Evolutionary conservation across 257 asterid species (phyloP).

Genomic region (Pogostemon cablin): DNA sequence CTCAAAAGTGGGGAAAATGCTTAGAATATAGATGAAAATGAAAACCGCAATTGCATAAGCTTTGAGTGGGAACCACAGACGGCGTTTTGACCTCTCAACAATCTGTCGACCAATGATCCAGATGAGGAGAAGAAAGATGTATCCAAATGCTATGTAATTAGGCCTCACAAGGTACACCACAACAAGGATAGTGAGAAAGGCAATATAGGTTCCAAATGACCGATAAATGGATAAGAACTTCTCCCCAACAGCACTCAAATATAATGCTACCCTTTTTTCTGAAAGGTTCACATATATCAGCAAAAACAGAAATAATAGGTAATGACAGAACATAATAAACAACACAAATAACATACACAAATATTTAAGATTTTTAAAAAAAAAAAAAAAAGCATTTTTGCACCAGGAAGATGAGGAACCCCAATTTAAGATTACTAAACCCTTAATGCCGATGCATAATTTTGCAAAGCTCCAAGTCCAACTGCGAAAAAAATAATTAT

Average conservation of each 20-base stretch:
- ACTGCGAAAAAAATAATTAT: constrained; percentile 22
- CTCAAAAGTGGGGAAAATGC: constrained; percentile 84
- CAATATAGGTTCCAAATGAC: constrained; percentile 92
- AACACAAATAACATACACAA: neutral
- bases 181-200: constrained; percentile 85
- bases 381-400: constrained; percentile 14
- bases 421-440: constrained; percentile 16
- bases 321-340: neutral
- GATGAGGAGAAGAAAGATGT: constrained; percentile 86
- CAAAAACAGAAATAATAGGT: neutral
- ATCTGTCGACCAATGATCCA: constrained; percentile 97
- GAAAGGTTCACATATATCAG: constrained; percentile 45
- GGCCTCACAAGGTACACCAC: constrained; percentile 88
- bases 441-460: constrained; percentile 1
- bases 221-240: constrained; percentile 80
- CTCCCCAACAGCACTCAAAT: constrained; percentile 87
- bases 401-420: neutral
- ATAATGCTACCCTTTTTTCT: constrained; percentile 90
- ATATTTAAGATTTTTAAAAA: neutral
- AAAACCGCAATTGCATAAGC: constrained; percentile 75
- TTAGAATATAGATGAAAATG: constrained; percentile 67
- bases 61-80: constrained; percentile 96
- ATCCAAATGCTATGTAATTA: constrained; percentile 85
- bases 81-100: constrained; percentile 79
- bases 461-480: constrained; percentile 9